These are phyloP conservation scores for Volutella citrinella DNA, from an alignment of 2,329 filamentous ascomycete species.

Conservation along the genomic window DNA sequence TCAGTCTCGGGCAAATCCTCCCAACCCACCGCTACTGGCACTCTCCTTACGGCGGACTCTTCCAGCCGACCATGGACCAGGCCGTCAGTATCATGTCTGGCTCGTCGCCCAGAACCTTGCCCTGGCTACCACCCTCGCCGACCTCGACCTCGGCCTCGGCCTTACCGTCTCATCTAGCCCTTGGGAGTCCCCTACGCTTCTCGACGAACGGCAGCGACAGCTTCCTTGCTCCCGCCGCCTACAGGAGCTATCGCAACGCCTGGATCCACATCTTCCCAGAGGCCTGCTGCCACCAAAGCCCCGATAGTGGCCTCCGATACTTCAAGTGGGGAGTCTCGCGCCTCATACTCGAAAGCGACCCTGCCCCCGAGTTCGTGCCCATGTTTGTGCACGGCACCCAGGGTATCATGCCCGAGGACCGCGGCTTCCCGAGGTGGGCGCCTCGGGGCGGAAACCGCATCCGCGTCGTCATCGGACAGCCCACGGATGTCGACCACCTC, in stretches of 20 bases:
- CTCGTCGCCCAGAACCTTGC: too few relatives aligned
- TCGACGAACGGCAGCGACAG: conserved; percentile 64
- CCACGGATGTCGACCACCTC: conserved; percentile 66
- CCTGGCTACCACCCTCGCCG: conserved; percentile 8
- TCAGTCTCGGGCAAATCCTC: conserved; percentile 83
- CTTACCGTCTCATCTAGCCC: conserved; percentile 8
- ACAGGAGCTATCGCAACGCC: conserved; percentile 64
- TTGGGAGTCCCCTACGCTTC: conserved; percentile 42
- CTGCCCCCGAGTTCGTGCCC: conserved; percentile 83
- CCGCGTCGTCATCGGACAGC: conserved; percentile 74
- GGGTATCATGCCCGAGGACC: conserved; percentile 80
- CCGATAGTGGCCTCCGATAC: conserved; percentile 78
- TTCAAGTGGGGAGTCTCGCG: conserved; percentile 98
- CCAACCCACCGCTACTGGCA: conserved; percentile 81
- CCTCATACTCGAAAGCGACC: conserved; percentile 84
- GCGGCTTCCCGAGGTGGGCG: conserved; percentile 75
- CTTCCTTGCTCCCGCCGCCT: conserved; percentile 70
- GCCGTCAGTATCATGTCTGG: conserved; percentile 78
- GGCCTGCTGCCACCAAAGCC: conserved; percentile 87
- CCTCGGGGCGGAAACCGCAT: conserved; percentile 72
- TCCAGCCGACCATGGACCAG: conserved; percentile 85
- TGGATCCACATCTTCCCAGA: conserved; percentile 98
- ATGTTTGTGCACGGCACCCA: conserved; percentile 94
- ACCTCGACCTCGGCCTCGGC: conserved; percentile 7
- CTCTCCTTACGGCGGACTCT: conserved; percentile 77